Base-by-base conservation (phyloP, 306 rosid genomes). In the Gastrolobium bilobum region DNA sequence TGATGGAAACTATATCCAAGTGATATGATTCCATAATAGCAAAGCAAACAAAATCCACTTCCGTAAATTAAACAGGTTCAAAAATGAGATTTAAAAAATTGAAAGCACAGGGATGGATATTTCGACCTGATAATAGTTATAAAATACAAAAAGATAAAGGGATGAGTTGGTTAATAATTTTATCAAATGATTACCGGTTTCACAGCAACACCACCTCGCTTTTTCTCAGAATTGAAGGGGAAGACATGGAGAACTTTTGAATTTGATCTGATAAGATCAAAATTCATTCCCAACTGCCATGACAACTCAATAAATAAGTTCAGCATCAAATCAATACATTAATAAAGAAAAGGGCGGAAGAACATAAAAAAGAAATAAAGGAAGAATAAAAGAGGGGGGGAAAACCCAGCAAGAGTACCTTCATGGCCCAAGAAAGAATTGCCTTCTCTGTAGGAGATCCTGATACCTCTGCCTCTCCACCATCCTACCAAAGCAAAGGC, bases 371-470 rank as follows among this genome's bases (percentile, higher is more conserved):
- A 10, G 3, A 14, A 51, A 7, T 38, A 20, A 20, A 20, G 26
- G 26, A 20, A 20, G 26, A 20, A 20, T 20, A 20, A 20, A 20
- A 20, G 42, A 31, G 37, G 34, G 44, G 33, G 54, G 48, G 1
- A 43, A 20, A 39, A 3, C 4, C 52, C 39, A 47, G 65, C 64
- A 54, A 9, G 54, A 14, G 42, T 85, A 95, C 99, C 96, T 86
- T 87, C 79, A 93, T 74, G n/a, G 92, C 97, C 99, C 99, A 95
- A 31, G 80, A 91, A 83, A 95, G 92, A 74, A 95, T 90, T 56
- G 99, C 99, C 86, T 95, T 95, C 86, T 95, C 99, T 13, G 99
- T 95, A 7, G 99, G 99, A 79, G 99, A 95, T 48, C 99, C 99
- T 44, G 98, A 44, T 51, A 87, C 73, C 90, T 95, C 99, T 58